Percentiles rank a stretch among this genome's conserved stretches.
Evolutionary conservation across 2,329 filamentous ascomycete species (phyloP).

Genomic region (Monosporascus cannonballus): DNA sequence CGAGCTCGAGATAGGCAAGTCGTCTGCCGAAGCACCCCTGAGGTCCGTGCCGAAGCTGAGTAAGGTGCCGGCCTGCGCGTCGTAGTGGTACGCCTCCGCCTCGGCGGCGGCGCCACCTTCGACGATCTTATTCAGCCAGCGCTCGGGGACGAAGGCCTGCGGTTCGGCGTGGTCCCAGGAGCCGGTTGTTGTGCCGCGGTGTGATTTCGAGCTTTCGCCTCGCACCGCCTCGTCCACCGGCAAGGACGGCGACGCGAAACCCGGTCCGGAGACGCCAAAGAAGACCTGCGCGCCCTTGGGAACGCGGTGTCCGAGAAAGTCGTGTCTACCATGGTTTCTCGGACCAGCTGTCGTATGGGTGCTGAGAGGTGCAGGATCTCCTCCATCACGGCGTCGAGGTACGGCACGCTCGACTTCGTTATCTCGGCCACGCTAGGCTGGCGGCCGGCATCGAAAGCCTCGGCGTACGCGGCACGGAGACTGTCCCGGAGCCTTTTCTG

Average conservation of each 20-base stretch:
- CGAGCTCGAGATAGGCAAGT: slow-evolving; percentile 15
- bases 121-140: slow-evolving; percentile 13
- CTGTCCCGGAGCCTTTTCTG: slow-evolving; percentile 9
- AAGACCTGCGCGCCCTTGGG: slow-evolving; percentile 62
- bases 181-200: slow-evolving; percentile 39
- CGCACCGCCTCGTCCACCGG: slow-evolving; percentile 35
- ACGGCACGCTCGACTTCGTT: slow-evolving; percentile 46
- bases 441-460: slow-evolving; percentile 3
- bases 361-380: slow-evolving; percentile 75
- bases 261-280: slow-evolving; percentile 31
- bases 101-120: not conserved
- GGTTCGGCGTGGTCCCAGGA: slow-evolving; percentile 56
- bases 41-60: slow-evolving; percentile 12
- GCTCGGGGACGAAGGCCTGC: slow-evolving; percentile 13
- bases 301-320: slow-evolving; percentile 54
- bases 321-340: slow-evolving; percentile 59
- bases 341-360: slow-evolving; percentile 52
- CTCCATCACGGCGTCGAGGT: slow-evolving; percentile 72
- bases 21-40: slow-evolving; percentile 12
- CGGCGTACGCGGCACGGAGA: slow-evolving; percentile 6
- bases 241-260: slow-evolving; percentile 41
- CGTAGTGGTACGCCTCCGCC: slow-evolving; percentile 1
- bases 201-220: slow-evolving; percentile 47
- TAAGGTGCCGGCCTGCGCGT: slow-evolving; percentile 11
- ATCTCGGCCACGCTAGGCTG: slow-evolving; percentile 10